These are phyloP conservation scores for Fusarium agapanthi DNA, from an alignment of 2,329 filamentous ascomycete genomes.

Conservation along the genomic window DNA sequence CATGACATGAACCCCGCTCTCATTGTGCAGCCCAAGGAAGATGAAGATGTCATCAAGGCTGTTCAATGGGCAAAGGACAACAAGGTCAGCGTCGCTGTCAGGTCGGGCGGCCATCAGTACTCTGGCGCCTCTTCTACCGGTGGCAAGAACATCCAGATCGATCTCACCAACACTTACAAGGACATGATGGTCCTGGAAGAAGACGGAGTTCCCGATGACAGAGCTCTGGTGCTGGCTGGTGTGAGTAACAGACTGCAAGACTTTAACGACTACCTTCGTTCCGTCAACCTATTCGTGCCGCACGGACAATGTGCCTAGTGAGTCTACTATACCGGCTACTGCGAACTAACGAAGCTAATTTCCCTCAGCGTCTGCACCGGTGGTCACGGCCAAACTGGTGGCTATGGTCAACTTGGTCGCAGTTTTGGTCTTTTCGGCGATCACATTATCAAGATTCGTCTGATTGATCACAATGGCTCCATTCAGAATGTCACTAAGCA, in stretches of 20 bases:
- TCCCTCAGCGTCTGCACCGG: slow-evolving; percentile 50
- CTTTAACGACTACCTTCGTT: slow-evolving; percentile 53
- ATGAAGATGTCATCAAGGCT: slow-evolving; percentile 52
- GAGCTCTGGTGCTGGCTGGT: slow-evolving; percentile 49
- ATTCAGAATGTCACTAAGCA: slow-evolving; percentile 57
- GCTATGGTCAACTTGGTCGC: slow-evolving; percentile 57
- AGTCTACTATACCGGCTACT: neutral
- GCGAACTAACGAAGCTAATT: neutral
- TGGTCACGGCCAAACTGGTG: slow-evolving; percentile 58
- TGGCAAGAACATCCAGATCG: slow-evolving; percentile 56
- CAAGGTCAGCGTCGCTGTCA: slow-evolving; percentile 55
- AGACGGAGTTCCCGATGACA: slow-evolving; percentile 35
- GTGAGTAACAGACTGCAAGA: slow-evolving; percentile 54
- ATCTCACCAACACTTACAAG: slow-evolving; percentile 50
- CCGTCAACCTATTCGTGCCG: slow-evolving; percentile 55
- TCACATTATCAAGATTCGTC: slow-evolving; percentile 57
- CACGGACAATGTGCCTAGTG: slow-evolving; percentile 54
- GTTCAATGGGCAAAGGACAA: slow-evolving; percentile 53
- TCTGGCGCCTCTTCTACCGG: slow-evolving; percentile 58
- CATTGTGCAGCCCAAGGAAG: slow-evolving; percentile 54
- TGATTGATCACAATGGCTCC: slow-evolving; percentile 57
- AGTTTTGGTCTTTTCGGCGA: slow-evolving; percentile 64
- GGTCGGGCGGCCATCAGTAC: slow-evolving; percentile 60
- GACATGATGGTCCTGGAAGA: slow-evolving; percentile 44
- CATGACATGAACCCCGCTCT: slow-evolving; percentile 55